phyloP scores from a whole-genome alignment of 768 basidiomycete genomes.

The Leccinum boreale region DNA sequence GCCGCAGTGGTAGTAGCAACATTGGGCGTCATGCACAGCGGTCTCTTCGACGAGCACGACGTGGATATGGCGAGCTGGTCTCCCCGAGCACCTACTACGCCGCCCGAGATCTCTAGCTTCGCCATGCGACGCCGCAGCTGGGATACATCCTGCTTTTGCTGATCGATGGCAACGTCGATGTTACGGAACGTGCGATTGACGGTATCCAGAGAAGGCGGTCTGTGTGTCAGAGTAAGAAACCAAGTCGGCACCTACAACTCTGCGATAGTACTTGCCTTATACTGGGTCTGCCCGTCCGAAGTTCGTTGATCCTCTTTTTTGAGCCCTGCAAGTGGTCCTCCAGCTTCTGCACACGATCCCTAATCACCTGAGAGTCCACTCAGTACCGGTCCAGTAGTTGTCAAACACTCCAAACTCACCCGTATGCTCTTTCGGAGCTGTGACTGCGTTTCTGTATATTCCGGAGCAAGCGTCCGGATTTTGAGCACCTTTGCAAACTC shows the following conservation, averaged over 20 bases:
- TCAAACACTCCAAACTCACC: conserved; percentile 39
- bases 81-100: conserved; percentile 31
- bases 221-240: conserved; percentile 28
- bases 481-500: conserved; percentile 76
- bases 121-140: conserved; percentile 50
- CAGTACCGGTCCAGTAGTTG: conserved; percentile 2
- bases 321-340: conserved; percentile 68
- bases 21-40: conserved; percentile 52
- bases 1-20: conserved; percentile 76
- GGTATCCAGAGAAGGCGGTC: conserved; percentile 81
- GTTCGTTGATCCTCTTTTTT: conserved; percentile 64
- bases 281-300: conserved; percentile 57
- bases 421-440: conserved; percentile 69
- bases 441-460: conserved; percentile 80
- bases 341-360: conserved; percentile 72
- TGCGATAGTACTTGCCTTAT: conserved; percentile 49
- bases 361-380: conserved; percentile 48
- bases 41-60: conserved; percentile 33
- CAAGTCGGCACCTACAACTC: not conserved
- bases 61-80: conserved; percentile 44
- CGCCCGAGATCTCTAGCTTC: conserved; percentile 42
- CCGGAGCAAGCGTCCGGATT: conserved; percentile 78
- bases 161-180: conserved; percentile 68
- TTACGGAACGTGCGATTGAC: conserved; percentile 82
- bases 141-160: conserved; percentile 55